Percentiles rank a stretch among this genome's conserved stretches.
Evolutionary conservation across 768 basidiomycete species (phyloP).

Genomic region (Pisolithus orientalis): DNA sequence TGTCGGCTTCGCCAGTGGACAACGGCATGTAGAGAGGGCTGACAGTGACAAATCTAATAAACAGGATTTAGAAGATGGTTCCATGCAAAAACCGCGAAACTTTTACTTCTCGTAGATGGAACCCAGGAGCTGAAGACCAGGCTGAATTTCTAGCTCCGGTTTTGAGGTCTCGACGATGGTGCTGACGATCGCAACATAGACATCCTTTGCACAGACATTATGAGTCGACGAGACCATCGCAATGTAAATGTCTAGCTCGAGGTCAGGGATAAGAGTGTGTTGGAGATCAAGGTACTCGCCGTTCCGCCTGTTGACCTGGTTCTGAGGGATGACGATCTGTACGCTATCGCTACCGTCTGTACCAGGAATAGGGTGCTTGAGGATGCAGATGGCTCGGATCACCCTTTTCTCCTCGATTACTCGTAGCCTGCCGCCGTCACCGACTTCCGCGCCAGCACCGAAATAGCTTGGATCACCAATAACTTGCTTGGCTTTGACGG

Average conservation of each 20-base stretch:
- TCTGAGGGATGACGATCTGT: constrained; percentile 98
- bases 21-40: constrained; percentile 88
- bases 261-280: constrained; percentile 2
- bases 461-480: constrained; percentile 99
- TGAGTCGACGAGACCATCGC: constrained; percentile 96
- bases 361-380: constrained; percentile 97
- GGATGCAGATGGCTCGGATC: constrained; percentile 92
- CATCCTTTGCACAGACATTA: constrained; percentile 93
- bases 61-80: constrained; percentile 5
- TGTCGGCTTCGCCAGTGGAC: constrained; percentile 70
- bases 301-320: constrained; percentile 89
- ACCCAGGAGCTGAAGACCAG: constrained; percentile 88
- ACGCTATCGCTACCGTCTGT: constrained; percentile 93
- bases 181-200: constrained; percentile 96
- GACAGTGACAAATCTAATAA: constrained; percentile 79
- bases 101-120: constrained; percentile 89
- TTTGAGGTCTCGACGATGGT: constrained; percentile 94
- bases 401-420: constrained; percentile 93
- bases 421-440: constrained; percentile 70
- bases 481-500: constrained; percentile 94
- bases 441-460: constrained; percentile 62
- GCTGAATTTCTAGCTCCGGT: constrained; percentile 89
- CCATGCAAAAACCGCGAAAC: constrained; percentile 4
- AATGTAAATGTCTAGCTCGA: constrained; percentile 85
- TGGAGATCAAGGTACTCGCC: constrained; percentile 44